Evolutionary conservation across 2,329 filamentous ascomycete genomes (phyloP), one percentile per base, ranked within the genome.

Genomic region (Colletotrichum musae): DNA sequence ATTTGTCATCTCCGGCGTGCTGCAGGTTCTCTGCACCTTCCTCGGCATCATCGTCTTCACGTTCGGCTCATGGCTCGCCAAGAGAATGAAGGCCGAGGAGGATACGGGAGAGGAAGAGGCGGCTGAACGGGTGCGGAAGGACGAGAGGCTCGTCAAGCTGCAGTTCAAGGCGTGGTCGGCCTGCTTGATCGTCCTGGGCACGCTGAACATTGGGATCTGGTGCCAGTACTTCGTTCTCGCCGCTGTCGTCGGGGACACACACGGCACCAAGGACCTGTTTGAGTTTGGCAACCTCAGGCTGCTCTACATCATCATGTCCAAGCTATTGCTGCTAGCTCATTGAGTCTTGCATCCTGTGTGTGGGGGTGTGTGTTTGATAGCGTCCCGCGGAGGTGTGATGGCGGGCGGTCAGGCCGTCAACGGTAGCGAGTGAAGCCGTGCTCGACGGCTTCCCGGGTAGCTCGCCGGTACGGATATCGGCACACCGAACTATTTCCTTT

Each of bases 221-320:
- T 58, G 52, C 43, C 52, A 57, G 32, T 51, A 28, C 16, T 43
- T 51, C 10, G 43, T 64, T 10, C 15, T 58, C 21, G 52, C 52
- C 12, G 61, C 53, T 6, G 52, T 28, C 2, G 61, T 53, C 2
- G 36, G 32, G 26, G 61, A 64, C 32, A 58, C 43, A 21, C 53
- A 58, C 28, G 61, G 61, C 9, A 41, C 26, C 3, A 12, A 4
- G 43, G 45, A 36, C 32, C 51, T 39, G 43, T 13, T 9, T 10
- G 26, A 9, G 36, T 47, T 5, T 41, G 28, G 0, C 50, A 64
- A 64, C 43, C 16, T 43, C 3, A 64, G 52, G 10, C 43, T 64
- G 9, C 39, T 43, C 9, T 32, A 41, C 18, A n/a, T 64, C 18
- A 51, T 64, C 4, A 6, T 51, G 43, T 51, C 61, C 10, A 64